Base-by-base conservation (phyloP, 2,329 filamentous ascomycete genomes). In the Bertia moriformis region DNA sequence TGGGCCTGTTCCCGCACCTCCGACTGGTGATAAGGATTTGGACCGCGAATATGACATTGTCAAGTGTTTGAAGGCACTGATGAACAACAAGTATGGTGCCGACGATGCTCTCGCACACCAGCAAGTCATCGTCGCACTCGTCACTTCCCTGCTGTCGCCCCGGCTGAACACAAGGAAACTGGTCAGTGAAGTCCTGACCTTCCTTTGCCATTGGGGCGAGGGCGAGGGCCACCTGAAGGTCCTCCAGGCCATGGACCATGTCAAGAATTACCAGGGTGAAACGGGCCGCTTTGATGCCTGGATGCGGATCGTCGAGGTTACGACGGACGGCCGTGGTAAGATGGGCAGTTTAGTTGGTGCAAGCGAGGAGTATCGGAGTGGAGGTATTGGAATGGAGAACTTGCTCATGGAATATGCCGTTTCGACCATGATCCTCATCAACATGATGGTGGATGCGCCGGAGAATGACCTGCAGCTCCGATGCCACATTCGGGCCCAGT, bases 11-110 rank as follows among this genome's bases (percentile, higher is more conserved):
- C 60, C 61, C 41, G 61, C 60, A 30, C 64, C 66, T 19, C 60
- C 63, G 18, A 62, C 57, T n/a, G 71, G 65, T 30, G 79, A 83
- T 42, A 76, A 73, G 49, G 79, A 84, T 52, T 59, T 82, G 38
- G 80, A 85, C 49, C 69, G 76, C 41, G 80, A 85, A 61, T 96
- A 96, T 56, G 91, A 96, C 54, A 94, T 98, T 45, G 77, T 94
- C 55, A 98, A 98, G 63, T 96, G 91, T 63, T 62, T 98, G 42
- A 96, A 96, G 65, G 87, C 88, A 20, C 63, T 96, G 42, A 93
- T 96, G 83, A 98, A 98, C 74, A 98, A 95, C 72, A 95, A 94
- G 57, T 96, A 93, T 57, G 91, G 91, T 44, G 91, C 91, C 44
- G 91, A 98, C 55, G 88, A 98, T 69, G 91, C 91, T 14, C 67